Percentiles rank a stretch among this genome's conserved stretches.
Conservation (phyloP, 345 rosid species). For the Kernera saxatilis region DNA sequence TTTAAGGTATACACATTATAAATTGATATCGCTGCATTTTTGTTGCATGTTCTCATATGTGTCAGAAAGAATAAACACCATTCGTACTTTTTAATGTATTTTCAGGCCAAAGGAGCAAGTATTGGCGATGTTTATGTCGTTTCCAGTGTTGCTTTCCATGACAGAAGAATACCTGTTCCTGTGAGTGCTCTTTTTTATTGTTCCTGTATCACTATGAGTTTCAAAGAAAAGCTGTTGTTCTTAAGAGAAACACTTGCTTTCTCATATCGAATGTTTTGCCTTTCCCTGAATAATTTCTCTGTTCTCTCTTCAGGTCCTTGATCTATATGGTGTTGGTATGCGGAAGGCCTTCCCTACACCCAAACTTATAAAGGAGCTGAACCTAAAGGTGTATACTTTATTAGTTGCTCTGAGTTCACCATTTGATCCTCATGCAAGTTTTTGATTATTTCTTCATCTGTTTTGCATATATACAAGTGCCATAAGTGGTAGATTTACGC, state of each 20-base stretch:
- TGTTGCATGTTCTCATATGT: background rate
- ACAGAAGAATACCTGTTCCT: slow-evolving; percentile 91
- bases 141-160: slow-evolving; percentile 86
- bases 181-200: slow-evolving; percentile 34
- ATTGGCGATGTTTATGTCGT: slow-evolving; percentile 67
- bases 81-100: background rate
- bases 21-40: background rate
- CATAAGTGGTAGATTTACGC: background rate
- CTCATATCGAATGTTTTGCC: background rate
- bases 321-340: slow-evolving; percentile 75
- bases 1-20: slow-evolving; percentile 48
- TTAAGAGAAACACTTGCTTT: background rate
- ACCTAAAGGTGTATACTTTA: slow-evolving; percentile 58
- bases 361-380: slow-evolving; percentile 59
- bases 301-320: slow-evolving; percentile 55
- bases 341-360: slow-evolving; percentile 60
- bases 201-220: background rate
- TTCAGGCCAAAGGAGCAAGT: slow-evolving; percentile 76
- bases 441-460: background rate
- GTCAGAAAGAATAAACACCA: background rate
- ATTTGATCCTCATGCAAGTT: slow-evolving; percentile 1
- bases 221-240: background rate
- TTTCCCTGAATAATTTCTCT: background rate
- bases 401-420: slow-evolving; percentile 1
- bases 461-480: background rate